Evolutionary conservation across 202 grass and related monocot genomes (phyloP).

Genomic region (Saccharum hybrid): DNA sequence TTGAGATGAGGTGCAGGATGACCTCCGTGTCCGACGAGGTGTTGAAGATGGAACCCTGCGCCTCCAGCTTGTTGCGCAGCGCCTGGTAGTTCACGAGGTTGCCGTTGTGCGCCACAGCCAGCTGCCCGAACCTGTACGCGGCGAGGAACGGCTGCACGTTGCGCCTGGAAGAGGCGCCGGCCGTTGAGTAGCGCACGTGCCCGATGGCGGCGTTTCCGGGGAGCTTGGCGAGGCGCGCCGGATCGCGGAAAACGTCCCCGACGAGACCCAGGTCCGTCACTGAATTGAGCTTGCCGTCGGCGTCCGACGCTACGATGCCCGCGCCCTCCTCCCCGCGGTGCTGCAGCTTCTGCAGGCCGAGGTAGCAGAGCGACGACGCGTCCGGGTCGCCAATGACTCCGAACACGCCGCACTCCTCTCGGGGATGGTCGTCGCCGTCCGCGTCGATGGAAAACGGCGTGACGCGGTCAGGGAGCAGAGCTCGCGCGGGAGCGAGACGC

Average conservation of each 20-base stretch:
- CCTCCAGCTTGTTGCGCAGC: conserved; percentile 71
- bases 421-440: conserved; percentile 74
- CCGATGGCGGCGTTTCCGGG: conserved; percentile 66
- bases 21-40: conserved; percentile 96
- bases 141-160: conserved; percentile 98
- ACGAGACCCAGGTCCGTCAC: conserved; percentile 82
- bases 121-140: conserved; percentile 75
- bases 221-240: conserved; percentile 54
- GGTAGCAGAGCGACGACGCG: conserved; percentile 71
- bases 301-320: conserved; percentile 64
- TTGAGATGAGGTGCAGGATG: conserved; percentile 91
- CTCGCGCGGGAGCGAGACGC: not conserved
- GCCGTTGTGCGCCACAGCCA: conserved; percentile 85
- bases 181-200: conserved; percentile 86
- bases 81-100: conserved; percentile 80
- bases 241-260: conserved; percentile 70
- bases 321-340: conserved; percentile 93
- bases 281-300: conserved; percentile 50
- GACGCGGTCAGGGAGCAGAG: conserved; percentile 38
- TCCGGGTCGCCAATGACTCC: conserved; percentile 84
- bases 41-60: conserved; percentile 86
- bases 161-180: conserved; percentile 53
- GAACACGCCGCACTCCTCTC: conserved; percentile 95
- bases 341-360: conserved; percentile 87
- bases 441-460: conserved; percentile 39